These are phyloP conservation scores for Clavaria fumosa DNA, from an alignment of 768 basidiomycete species.

Conservation along the genomic window DNA sequence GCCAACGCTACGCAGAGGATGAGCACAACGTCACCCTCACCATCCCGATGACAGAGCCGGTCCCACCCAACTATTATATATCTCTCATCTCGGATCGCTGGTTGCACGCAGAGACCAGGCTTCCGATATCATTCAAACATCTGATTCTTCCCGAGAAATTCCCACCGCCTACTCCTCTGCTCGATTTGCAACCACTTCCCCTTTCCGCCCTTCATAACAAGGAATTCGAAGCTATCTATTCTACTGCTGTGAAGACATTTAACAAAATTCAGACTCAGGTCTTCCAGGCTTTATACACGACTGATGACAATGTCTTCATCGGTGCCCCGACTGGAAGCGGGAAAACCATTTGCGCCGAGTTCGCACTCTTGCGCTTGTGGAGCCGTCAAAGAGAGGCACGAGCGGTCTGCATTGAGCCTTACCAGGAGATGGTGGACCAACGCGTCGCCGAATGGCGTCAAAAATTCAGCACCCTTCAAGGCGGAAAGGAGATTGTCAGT, in stretches of 20 bases:
- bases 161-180: conserved; percentile 81
- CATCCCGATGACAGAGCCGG: conserved; percentile 92
- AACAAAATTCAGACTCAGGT: conserved; percentile 99
- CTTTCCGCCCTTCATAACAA: conserved; percentile 86
- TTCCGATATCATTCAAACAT: conserved; percentile 96
- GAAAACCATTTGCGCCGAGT: conserved; percentile 96
- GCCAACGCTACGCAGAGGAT: conserved; percentile 81
- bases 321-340: conserved; percentile 95
- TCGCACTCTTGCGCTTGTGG: conserved; percentile 91
- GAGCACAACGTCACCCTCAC: conserved; percentile 93
- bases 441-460: conserved; percentile 78
- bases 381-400: conserved; percentile 66
- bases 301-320: conserved; percentile 93
- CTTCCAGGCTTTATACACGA: conserved; percentile 93
- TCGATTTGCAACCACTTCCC: conserved; percentile 85
- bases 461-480: conserved; percentile 73
- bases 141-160: conserved; percentile 95
- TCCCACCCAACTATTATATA: conserved; percentile 97
- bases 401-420: conserved; percentile 92
- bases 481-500: conserved; percentile 86
- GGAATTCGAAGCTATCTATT: conserved; percentile 81
- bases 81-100: conserved; percentile 90
- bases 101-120: conserved; percentile 86
- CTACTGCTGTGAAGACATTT: conserved; percentile 65
- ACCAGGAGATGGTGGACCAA: conserved; percentile 93